phyloP scores from a whole-genome alignment of 768 basidiomycete species.

The Pleurotus tuber-regium region DNA sequence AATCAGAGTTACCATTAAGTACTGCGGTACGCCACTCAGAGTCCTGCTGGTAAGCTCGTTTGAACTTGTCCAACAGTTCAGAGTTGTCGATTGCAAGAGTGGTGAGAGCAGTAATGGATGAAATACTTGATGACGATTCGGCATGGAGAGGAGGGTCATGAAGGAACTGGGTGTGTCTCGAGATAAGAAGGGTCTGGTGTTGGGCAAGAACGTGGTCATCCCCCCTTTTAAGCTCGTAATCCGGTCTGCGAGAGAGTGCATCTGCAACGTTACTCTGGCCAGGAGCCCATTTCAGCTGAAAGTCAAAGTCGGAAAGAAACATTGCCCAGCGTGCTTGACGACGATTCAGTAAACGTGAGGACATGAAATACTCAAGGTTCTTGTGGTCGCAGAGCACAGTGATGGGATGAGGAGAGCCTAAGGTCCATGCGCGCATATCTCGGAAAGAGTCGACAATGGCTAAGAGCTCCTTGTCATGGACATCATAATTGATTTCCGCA shows the following conservation, averaged over 20 bases:
- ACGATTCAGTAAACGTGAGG: conserved; percentile 33
- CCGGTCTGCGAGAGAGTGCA: no score
- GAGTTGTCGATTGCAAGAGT: conserved; percentile 25
- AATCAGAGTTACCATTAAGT: conserved; percentile 13
- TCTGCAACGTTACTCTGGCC: no score
- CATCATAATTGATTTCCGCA: conserved; percentile 43
- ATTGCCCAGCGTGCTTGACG: conserved; percentile 42
- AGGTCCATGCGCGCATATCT: conserved; percentile 23
- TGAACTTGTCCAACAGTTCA: conserved; percentile 22
- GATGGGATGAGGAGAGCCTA: conserved; percentile 19
- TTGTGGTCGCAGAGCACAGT: conserved; percentile 33
- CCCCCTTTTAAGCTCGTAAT: no score
- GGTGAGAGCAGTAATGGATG: conserved; percentile 24
- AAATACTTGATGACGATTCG: conserved; percentile 24
- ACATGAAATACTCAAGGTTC: conserved; percentile 43
- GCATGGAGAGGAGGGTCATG: conserved; percentile 17
- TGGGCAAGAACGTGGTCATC: conserved; percentile 17
- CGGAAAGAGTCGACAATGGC: conserved; percentile 39
- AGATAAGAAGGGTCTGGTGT: conserved; percentile 27
- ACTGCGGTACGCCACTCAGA: conserved; percentile 23
- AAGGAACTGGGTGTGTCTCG: conserved; percentile 25
- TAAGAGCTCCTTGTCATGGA: conserved; percentile 46
- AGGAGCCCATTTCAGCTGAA: no score
- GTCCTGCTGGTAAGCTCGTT: conserved; percentile 19
- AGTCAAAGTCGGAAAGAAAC: conserved; percentile 33